Evolutionary conservation across 495 filamentous ascomycete genomes (phyloP), one percentile per base, ranked within the genome.

Genomic region (Penicillium desertorum): DNA sequence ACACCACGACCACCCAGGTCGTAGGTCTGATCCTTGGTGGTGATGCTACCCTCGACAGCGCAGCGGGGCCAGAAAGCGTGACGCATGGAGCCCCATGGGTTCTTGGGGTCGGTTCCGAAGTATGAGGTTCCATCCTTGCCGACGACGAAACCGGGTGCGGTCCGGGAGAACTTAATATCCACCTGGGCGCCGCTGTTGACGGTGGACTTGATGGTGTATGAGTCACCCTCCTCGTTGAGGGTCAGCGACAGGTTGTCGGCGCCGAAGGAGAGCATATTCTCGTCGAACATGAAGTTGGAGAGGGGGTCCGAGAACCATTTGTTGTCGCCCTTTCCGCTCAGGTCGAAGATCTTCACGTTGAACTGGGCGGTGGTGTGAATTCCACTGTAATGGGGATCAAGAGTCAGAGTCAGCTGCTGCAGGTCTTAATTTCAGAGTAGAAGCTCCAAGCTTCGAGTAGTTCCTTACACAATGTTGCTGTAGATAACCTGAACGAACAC

Each of bases 61-160:
- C 88, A 92, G 58, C 91, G 81, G 20, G 95, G 91, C 94, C 95
- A 98, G 74, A 98, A 96, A 14, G 79, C 79, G 72, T 98, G 94
- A 59, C 84, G 79, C 87, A 98, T 96, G 4, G 83, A 82, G 19
- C 94, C 94, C 93, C 95, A 98, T 9, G 93, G 94, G 62, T 90
- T 82, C 55, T 78, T 59, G 25, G 87, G 82, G 69, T 98, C 92
- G 8, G 90, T 93, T 53, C 94, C 94, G 64, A 86, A 98, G 62
- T 84, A 80, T 53, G 85, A 88, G 49, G 84, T 95, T 48, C 94
- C 94, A 62, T 96, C 82, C 71, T 88, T 92, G 54, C 94, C 94
- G 29, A 86, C 85, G 60, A 88, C 81, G 72, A 97, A 95, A 17
- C 90, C 93, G 1, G 94, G 94, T 3, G 90, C 77, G 5, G 73